phyloP scores from a whole-genome alignment of 208 protist genomes.

The Vickermania ingenoplastis region DNA sequence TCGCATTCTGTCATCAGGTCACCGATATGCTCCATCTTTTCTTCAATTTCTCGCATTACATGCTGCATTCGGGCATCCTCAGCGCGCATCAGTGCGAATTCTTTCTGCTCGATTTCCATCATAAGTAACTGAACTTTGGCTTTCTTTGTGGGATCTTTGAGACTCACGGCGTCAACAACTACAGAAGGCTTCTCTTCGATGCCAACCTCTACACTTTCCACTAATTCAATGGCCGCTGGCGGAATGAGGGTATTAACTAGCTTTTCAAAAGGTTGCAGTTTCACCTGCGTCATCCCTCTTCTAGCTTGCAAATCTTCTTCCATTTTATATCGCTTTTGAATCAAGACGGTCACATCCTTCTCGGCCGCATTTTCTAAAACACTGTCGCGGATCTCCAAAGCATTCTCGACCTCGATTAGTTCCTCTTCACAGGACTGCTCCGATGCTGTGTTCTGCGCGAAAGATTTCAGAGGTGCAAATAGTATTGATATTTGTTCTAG shows the following conservation, averaged over 20 bases:
- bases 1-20: constrained; percentile 12
- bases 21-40: constrained; percentile 10
- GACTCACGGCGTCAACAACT: too few species aligned
- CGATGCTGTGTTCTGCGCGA: not conserved
- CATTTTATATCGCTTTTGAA: not conserved
- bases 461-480: not conserved
- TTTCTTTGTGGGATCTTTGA: not conserved
- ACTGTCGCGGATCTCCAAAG: constrained; percentile 24
- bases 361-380: constrained; percentile 10
- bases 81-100: constrained; percentile 26
- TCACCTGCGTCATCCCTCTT: not conserved
- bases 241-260: constrained; percentile 36
- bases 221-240: not conserved
- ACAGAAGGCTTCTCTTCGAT: not conserved
- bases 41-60: constrained; percentile 12
- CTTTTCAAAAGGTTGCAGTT: constrained; percentile 36
- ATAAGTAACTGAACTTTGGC: constrained; percentile 1
- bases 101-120: constrained; percentile 15
- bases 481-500: not conserved
- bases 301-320: not conserved
- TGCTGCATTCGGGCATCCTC: constrained; percentile 32
- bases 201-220: not conserved
- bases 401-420: constrained; percentile 25
- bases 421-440: not conserved
- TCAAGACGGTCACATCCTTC: not conserved